Evolutionary conservation across 768 basidiomycete genomes (phyloP).

Genomic region (Xerocomellus dryophilus): DNA sequence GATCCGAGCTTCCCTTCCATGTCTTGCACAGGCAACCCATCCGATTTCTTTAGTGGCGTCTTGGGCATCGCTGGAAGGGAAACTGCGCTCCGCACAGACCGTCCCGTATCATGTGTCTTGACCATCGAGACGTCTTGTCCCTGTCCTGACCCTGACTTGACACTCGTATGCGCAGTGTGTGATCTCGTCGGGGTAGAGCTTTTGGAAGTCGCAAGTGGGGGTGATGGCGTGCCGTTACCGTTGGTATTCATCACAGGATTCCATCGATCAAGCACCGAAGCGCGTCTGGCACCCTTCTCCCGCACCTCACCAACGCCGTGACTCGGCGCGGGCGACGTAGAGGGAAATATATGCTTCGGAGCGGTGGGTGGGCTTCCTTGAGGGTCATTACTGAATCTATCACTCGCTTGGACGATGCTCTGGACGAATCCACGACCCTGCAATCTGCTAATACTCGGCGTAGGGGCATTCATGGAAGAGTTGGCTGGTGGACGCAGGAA

Average conservation of each 20-base stretch:
- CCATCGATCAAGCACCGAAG: conserved; percentile 73
- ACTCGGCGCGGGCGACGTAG: conserved; percentile 32
- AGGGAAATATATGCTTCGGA: conserved; percentile 27
- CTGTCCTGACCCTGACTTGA: conserved; percentile 17
- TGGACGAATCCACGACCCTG: conserved; percentile 87
- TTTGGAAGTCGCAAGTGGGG: conserved; percentile 37
- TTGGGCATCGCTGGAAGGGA: conserved; percentile 39
- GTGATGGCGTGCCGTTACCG: conserved; percentile 34
- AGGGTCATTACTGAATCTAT: conserved; percentile 41
- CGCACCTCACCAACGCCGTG: conserved; percentile 36
- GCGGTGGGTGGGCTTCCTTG: conserved; percentile 33
- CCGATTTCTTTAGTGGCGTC: conserved; percentile 27
- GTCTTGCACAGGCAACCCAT: conserved; percentile 22
- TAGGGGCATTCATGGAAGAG: conserved; percentile 61
- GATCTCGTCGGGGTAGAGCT: conserved; percentile 41
- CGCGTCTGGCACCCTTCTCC: conserved; percentile 35
- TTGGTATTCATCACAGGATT: conserved; percentile 37
- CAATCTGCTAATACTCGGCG: conserved; percentile 77
- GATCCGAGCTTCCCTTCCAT: conserved; percentile 55
- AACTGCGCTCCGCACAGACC: conserved; percentile 39
- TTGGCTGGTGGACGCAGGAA: conserved; percentile 47
- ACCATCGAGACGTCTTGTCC: conserved; percentile 21
- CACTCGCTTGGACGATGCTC: conserved; percentile 72
- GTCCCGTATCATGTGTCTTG: conserved; percentile 32
- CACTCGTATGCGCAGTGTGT: conserved; percentile 35